phyloP scores from a whole-genome alignment of 495 filamentous ascomycete species.

The Pseudoneurospora amorphoporcata region DNA sequence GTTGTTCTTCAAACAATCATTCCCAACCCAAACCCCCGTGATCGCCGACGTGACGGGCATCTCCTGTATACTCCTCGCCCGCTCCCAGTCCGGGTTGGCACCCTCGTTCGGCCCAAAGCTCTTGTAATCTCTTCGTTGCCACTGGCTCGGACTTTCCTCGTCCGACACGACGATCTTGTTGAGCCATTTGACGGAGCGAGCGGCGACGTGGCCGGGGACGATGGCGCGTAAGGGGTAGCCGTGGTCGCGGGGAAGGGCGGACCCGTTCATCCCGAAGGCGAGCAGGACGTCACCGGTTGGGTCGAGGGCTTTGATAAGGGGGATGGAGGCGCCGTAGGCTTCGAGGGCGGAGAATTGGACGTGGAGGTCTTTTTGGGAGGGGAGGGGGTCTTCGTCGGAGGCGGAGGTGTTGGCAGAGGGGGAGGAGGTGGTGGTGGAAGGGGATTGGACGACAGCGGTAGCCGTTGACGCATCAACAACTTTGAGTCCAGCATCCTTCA shows the following conservation, averaged over 20 bases:
- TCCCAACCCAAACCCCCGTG: conserved; percentile 35
- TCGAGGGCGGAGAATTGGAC: conserved; percentile 50
- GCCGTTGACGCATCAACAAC: background rate
- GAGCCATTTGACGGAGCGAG: conserved; percentile 57
- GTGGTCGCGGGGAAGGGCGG: conserved; percentile 45
- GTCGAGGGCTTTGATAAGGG: conserved; percentile 44
- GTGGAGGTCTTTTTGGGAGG: conserved; percentile 33
- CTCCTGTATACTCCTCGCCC: conserved; percentile 45
- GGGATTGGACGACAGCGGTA: background rate
- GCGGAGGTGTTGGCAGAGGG: too few relatives aligned
- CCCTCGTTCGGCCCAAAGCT: conserved; percentile 47
- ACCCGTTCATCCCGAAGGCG: conserved; percentile 51
- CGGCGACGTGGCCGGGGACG: conserved; percentile 51
- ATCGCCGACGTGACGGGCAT: conserved; percentile 50
- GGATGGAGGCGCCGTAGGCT: conserved; percentile 51
- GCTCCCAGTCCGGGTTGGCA: conserved; percentile 45
- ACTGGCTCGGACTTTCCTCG: conserved; percentile 47
- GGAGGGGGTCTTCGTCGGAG: background rate
- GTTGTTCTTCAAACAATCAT: conserved; percentile 31
- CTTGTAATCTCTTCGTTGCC: conserved; percentile 56
- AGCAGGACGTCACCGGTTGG: conserved; percentile 48
- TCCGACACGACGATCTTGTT: conserved; percentile 47
- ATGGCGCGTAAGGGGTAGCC: conserved; percentile 51
- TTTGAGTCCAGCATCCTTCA: conserved; percentile 41
- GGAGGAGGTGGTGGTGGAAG: background rate